These are phyloP conservation scores for Dactylonectria macrodidyma DNA, from an alignment of 2,329 filamentous ascomycete species.

Conservation along the genomic window DNA sequence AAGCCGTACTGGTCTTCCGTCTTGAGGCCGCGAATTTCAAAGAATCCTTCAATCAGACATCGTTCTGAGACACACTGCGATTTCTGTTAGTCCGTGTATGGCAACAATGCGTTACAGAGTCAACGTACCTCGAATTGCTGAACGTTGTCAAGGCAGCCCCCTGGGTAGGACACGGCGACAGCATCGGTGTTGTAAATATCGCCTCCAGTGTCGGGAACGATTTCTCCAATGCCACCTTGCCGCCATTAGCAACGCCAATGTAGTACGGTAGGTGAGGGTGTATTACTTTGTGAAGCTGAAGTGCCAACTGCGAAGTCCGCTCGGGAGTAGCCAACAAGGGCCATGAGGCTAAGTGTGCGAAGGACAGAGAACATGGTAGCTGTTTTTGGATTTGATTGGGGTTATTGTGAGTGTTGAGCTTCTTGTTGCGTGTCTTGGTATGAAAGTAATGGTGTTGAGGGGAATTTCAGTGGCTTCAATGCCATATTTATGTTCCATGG, in stretches of 20 bases:
- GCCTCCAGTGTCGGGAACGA: slow-evolving; percentile 1
- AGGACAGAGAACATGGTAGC: not conserved
- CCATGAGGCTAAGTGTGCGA: not conserved
- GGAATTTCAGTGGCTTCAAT: not conserved
- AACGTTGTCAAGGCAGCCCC: slow-evolving; percentile 2
- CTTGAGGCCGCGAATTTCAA: slow-evolving; percentile 3
- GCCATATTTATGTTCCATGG: not conserved
- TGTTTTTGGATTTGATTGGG: not conserved
- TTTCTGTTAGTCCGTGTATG: not conserved
- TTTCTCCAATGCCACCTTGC: not conserved
- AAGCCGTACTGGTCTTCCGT: slow-evolving; percentile 1
- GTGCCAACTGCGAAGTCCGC: slow-evolving; percentile 8
- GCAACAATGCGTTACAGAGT: not conserved
- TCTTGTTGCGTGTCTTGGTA: not conserved
- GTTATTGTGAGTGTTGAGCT: not conserved
- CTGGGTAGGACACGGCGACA: not conserved
- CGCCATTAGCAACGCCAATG: not conserved
- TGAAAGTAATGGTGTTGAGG: not conserved
- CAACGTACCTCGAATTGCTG: slow-evolving; percentile 2
- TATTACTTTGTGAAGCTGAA: not conserved
- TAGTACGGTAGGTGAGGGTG: not conserved
- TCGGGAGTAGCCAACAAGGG: slow-evolving; percentile 2
- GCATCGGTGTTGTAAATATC: not conserved
- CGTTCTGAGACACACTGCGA: slow-evolving; percentile 5
- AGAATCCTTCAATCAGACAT: slow-evolving; percentile 3